Conservation (phyloP, 441 rosid genomes). For the Geranium incanum region DNA sequence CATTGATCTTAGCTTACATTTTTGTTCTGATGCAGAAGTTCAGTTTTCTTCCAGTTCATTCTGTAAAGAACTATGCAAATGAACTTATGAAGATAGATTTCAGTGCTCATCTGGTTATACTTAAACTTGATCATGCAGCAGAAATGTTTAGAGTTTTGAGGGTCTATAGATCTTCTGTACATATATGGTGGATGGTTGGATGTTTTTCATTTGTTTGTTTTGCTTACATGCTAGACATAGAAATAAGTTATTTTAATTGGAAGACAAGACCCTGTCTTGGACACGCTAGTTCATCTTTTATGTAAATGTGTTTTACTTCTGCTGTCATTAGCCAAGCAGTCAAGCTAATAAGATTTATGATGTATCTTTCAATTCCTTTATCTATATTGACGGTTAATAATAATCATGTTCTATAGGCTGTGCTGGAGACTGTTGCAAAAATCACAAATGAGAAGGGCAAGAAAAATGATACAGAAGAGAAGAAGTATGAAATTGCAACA, state of each 20-base stretch:
- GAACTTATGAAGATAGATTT: not conserved
- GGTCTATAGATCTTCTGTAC: no score
- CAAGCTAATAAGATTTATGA: not conserved
- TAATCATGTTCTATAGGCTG: conserved; percentile 53
- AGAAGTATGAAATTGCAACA: conserved; percentile 43
- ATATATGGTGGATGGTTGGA: not conserved
- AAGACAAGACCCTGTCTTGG: not conserved
- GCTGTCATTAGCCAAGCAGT: not conserved
- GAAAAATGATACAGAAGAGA: conserved; percentile 68
- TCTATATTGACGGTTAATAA: conserved; percentile 11
- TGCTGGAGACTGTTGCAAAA: conserved; percentile 86
- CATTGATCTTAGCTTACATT: not conserved
- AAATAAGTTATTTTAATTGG: not conserved
- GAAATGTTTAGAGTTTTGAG: no score
- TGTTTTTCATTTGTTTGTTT: not conserved
- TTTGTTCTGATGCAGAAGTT: conserved; percentile 2
- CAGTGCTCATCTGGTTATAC: no score
- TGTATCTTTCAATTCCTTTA: conserved; percentile 11
- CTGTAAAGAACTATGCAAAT: not conserved
- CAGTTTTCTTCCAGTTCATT: not conserved
- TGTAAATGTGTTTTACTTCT: not conserved
- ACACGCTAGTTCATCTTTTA: not conserved
- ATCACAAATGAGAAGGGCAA: conserved; percentile 73
- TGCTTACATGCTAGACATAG: not conserved
- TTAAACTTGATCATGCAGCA: no score